These are phyloP conservation scores for Eleusine coracana DNA, from an alignment of 176 grass and related monocot genomes.

Conservation along the genomic window DNA sequence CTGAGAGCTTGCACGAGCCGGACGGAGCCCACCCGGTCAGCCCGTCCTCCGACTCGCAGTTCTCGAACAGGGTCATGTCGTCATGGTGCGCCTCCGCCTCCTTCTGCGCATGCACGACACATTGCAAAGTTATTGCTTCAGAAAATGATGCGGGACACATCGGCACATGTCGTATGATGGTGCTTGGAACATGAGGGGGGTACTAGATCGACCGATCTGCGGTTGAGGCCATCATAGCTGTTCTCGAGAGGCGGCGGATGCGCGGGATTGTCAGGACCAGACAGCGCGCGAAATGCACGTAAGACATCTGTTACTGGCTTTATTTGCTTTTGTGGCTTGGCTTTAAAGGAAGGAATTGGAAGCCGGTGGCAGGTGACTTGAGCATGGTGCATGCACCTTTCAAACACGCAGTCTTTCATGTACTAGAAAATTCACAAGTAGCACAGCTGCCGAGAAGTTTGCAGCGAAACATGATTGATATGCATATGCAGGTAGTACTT, in stretches of 20 bases:
- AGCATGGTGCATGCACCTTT: background rate
- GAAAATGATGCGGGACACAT: background rate
- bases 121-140: background rate
- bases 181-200: background rate
- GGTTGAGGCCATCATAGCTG: conserved; percentile 21
- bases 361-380: background rate
- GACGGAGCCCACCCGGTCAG: conserved; percentile 53
- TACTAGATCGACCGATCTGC: conserved; percentile 5
- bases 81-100: conserved; percentile 34
- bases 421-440: background rate
- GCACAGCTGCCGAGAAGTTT: background rate
- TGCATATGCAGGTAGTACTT: background rate
- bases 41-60: conserved; percentile 21
- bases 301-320: conserved; percentile 30
- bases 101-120: conserved; percentile 5
- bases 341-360: conserved; percentile 41
- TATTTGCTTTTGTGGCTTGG: conserved; percentile 38
- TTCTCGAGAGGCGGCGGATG: conserved; percentile 3
- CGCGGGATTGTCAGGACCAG: conserved; percentile 28
- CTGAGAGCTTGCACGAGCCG: conserved; percentile 47
- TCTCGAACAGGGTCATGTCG: conserved; percentile 42
- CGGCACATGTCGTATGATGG: background rate
- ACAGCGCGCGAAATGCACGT: conserved; percentile 26
- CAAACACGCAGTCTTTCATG: background rate
- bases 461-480: background rate